phyloP scores from a whole-genome alignment of 2,329 filamentous ascomycete species.

The Talaromyces islandicus region DNA sequence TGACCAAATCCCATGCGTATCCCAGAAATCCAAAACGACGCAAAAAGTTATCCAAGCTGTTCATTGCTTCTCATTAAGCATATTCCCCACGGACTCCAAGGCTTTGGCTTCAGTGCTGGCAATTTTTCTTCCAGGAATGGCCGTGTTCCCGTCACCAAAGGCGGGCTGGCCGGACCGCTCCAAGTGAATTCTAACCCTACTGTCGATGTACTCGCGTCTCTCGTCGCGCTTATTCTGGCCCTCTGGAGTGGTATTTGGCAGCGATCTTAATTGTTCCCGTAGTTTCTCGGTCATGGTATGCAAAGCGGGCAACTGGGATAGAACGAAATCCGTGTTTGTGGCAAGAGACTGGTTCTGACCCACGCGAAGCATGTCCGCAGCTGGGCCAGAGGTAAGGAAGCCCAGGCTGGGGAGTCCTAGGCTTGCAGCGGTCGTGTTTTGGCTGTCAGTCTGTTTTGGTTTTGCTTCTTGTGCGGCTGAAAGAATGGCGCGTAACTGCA shows the following conservation, averaged over 20 bases:
- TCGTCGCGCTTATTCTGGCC: constrained; percentile 59
- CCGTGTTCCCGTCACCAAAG: constrained; percentile 26
- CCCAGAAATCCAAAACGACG: background rate
- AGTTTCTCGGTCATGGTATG: constrained; percentile 64
- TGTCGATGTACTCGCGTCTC: constrained; percentile 76
- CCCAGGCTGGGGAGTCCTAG: constrained; percentile 39
- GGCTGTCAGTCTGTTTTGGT: background rate
- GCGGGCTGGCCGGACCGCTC: constrained; percentile 48
- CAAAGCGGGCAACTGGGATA: constrained; percentile 77
- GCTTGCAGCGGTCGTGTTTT: constrained; percentile 12
- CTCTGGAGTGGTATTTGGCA: constrained; percentile 32
- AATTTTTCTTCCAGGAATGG: constrained; percentile 34
- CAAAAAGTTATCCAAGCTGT: background rate
- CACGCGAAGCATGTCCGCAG: constrained; percentile 43
- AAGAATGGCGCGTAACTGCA: constrained; percentile 56
- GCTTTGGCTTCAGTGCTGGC: constrained; percentile 34
- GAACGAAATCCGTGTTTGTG: constrained; percentile 59
- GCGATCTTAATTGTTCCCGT: constrained; percentile 54
- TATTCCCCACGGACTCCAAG: constrained; percentile 33
- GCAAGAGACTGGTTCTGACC: constrained; percentile 32
- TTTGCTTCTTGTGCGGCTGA: constrained; percentile 23
- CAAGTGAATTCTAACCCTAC: constrained; percentile 68
- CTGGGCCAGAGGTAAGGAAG: constrained; percentile 49
- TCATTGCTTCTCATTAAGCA: constrained; percentile 19
- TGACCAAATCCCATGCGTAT: background rate